Conservation (phyloP, 1,139 yeast species). For the Maudiozyma humilis region DNA sequence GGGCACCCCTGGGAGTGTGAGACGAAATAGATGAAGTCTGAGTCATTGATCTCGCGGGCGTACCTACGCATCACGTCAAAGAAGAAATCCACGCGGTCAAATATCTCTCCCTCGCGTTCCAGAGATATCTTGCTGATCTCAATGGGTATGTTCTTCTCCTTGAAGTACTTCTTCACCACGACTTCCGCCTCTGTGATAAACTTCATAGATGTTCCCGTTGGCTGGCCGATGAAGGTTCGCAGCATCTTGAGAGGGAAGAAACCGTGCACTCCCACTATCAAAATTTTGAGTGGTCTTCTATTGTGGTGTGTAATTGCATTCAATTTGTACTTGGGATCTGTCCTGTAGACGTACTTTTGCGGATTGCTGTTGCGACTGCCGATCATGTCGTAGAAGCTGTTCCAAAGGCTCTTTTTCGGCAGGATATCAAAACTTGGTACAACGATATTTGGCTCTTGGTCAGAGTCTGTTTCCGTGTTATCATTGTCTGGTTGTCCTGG, state of each 20-base stretch:
- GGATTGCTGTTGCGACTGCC: slow-evolving; percentile 12
- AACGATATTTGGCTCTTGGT: slow-evolving; percentile 24
- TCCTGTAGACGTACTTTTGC: slow-evolving; percentile 19
- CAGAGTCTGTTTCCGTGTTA: slow-evolving; percentile 7
- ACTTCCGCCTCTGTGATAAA: slow-evolving; percentile 83
- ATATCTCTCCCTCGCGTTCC: slow-evolving; percentile 86
- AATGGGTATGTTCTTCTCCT: slow-evolving; percentile 42
- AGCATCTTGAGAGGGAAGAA: slow-evolving; percentile 84
- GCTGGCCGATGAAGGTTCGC: slow-evolving; percentile 81
- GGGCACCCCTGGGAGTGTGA: slow-evolving; percentile 96
- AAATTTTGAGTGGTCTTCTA: slow-evolving; percentile 22
- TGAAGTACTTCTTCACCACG: slow-evolving; percentile 66
- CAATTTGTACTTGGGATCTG: slow-evolving; percentile 18
- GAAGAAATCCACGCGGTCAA: slow-evolving; percentile 76
- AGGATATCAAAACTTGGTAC: slow-evolving; percentile 28
- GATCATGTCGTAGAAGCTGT: slow-evolving; percentile 17
- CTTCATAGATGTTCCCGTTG: slow-evolving; percentile 83
- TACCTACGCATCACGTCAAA: slow-evolving; percentile 64
- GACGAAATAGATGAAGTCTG: slow-evolving; percentile 82
- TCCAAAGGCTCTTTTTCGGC: slow-evolving; percentile 23
- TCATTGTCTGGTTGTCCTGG: too few species aligned
- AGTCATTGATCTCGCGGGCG: slow-evolving; percentile 58
- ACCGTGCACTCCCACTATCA: slow-evolving; percentile 91
- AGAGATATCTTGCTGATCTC: slow-evolving; percentile 83
- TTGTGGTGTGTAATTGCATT: slow-evolving; percentile 16